Base-by-base conservation (phyloP, 169 alveolate genomes). In the Plasmodium chabaudi region DNA sequence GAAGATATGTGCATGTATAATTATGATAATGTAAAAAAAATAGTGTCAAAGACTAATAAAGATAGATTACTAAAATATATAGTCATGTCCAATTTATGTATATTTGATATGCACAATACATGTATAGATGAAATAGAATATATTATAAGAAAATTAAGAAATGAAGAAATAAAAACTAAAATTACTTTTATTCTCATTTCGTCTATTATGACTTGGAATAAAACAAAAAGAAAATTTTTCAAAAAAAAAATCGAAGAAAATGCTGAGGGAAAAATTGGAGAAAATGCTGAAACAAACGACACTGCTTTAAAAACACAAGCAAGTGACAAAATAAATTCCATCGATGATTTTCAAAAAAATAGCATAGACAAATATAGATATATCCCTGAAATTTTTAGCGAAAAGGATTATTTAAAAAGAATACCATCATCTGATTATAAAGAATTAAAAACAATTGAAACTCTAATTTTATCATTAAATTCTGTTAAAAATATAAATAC, bases 171-270 rank as follows among this genome's bases (percentile, higher is more conserved):
- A 19, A 61, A 63, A 15, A 25, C 10, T 17, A 56, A 63, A 19
- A 23, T 55, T 17, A 75, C 75, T 10, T 46, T 75, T 21, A 68
- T 75, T 34, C 74, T 75, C 13, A 63, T 75, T 42, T 75, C 88
- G 7, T 75, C 88, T 27, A 42, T 75, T 34, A 63, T 75, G 75
- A 75, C 88, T n/a, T 75, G 88, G 88, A 75, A 61, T 67, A 75
- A 75, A 19, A 75, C 88, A 0, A 75, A 75, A 42, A 27, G 88
- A 56, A 63, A 63, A 27, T 75, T 75, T 34, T 4, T 55, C 7
- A 49, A 17, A 49, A 53, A 63, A 23, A 55, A 47, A 47, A n/a
- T 65, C 2, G 79, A 69, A 9, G 64, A 46, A 47, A 15, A 17
- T 17, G n/a, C n/a, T 27, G 55, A 13, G 5, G n/a, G 9, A 27